Conservation (phyloP, 148 eudicot species). For the Selenicereus undatus region DNA sequence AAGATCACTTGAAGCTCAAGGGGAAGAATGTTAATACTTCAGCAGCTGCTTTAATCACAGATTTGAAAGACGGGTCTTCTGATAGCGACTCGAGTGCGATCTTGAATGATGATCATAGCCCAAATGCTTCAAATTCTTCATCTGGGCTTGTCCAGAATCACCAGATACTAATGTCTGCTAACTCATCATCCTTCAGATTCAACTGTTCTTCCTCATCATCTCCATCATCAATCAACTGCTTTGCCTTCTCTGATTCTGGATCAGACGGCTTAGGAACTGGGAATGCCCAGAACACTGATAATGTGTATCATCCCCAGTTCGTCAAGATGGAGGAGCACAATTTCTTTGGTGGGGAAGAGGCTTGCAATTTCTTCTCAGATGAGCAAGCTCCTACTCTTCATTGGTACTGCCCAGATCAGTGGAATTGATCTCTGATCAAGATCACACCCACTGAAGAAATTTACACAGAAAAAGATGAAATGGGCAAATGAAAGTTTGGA, state of each 20-base stretch:
- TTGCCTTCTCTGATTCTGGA: background rate
- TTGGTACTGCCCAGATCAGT: slow-evolving; percentile 59
- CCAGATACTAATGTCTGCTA: slow-evolving; percentile 29
- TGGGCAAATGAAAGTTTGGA: too few species aligned
- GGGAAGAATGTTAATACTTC: slow-evolving; percentile 2
- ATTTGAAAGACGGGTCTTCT: slow-evolving; percentile 63
- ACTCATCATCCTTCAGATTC: slow-evolving; percentile 18
- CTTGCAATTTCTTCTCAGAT: slow-evolving; percentile 73
- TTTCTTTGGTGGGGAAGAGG: slow-evolving; percentile 80
- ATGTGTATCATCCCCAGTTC: slow-evolving; percentile 53
- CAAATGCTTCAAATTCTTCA: slow-evolving; percentile 43
- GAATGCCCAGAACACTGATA: slow-evolving; percentile 11
- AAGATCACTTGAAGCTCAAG: slow-evolving; percentile 24
- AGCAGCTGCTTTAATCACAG: slow-evolving; percentile 12
- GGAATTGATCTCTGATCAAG: slow-evolving; percentile 35
- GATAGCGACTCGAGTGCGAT: slow-evolving; percentile 91
- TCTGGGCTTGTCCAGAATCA: slow-evolving; percentile 27
- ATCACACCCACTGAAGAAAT: too few species aligned
- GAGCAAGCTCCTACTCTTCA: slow-evolving; percentile 72
- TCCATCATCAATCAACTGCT: background rate
- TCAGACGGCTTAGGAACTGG: background rate
- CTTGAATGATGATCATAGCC: slow-evolving; percentile 67
- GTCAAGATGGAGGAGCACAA: slow-evolving; percentile 89
- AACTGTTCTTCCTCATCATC: slow-evolving; percentile 12
- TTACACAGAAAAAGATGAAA: too few species aligned